A percentile compares a stretch with the other conserved stretches of the same genome.
phyloP scores from a whole-genome alignment of 108 stramenopile genomes.

The Cyclostephanos invisitatus region DNA sequence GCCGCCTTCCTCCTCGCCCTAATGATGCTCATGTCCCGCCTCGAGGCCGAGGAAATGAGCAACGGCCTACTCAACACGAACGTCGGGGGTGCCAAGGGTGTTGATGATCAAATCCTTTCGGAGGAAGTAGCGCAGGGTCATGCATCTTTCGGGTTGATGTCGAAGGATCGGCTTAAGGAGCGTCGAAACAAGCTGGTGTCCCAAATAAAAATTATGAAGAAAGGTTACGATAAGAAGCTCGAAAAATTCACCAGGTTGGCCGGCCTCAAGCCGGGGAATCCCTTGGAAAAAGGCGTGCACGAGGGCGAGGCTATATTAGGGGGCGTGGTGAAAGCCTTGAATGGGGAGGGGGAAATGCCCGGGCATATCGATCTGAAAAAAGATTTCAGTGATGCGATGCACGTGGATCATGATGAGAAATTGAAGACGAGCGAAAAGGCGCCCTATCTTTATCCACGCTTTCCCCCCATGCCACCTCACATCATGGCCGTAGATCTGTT shows the following conservation, averaged over 20 bases:
- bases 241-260: conserved; percentile 15
- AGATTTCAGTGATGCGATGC: conserved; percentile 22
- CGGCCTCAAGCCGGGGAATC: conserved; percentile 6
- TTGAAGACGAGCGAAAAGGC: neutral
- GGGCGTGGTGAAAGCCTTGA: conserved; percentile 23
- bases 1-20: conserved; percentile 44
- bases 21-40: conserved; percentile 28
- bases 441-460: conserved; percentile 32
- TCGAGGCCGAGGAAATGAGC: conserved; percentile 31
- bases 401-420: conserved; percentile 14
- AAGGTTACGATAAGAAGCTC: conserved; percentile 4
- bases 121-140: conserved; percentile 41
- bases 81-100: conserved; percentile 25
- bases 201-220: conserved; percentile 22
- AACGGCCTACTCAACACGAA: conserved; percentile 21
- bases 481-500: conserved; percentile 23
- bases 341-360: conserved; percentile 23
- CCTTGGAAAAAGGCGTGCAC: conserved; percentile 20
- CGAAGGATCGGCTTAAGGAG: conserved; percentile 11
- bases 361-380: conserved; percentile 21
- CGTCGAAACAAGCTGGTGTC: conserved; percentile 17
- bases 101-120: conserved; percentile 32
- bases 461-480: conserved; percentile 28
- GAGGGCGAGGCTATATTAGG: conserved; percentile 26
- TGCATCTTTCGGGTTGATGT: conserved; percentile 16